Conservation (phyloP, 208 protist species). For the Vickermania ingenoplastis region DNA sequence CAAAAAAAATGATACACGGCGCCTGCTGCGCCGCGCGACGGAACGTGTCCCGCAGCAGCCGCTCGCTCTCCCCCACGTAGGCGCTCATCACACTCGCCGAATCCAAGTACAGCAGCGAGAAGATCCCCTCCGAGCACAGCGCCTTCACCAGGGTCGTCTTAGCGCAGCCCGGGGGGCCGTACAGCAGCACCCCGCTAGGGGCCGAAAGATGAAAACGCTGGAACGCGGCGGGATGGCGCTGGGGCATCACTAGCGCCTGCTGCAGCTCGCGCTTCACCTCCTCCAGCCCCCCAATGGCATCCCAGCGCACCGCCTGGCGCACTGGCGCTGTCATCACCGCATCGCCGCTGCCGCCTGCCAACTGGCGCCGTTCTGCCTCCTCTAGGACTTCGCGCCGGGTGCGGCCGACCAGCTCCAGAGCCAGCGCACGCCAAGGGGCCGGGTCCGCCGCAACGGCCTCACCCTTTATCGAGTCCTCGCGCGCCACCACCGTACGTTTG, state of each 20-base stretch:
- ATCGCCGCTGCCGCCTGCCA: background rate
- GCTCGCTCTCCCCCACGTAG: conserved; percentile 93
- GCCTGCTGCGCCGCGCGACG: conserved; percentile 56
- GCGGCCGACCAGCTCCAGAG: conserved; percentile 46
- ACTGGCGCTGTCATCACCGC: background rate
- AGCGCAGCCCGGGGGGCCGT: conserved; percentile 92
- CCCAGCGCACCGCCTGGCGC: conserved; percentile 84
- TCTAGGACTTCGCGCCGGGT: conserved; percentile 40
- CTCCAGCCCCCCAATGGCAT: conserved; percentile 98
- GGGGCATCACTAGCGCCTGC: conserved; percentile 98
- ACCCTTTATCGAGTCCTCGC: background rate
- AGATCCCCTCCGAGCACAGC: conserved; percentile 59
- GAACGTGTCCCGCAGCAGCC: conserved; percentile 79
- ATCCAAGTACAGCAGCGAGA: conserved; percentile 83
- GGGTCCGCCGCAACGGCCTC: conserved; percentile 4
- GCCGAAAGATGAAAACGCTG: conserved; percentile 96
- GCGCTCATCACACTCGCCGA: conserved; percentile 81
- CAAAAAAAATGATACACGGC: conserved; percentile 92
- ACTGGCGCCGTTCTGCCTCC: conserved; percentile 9
- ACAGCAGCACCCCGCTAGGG: conserved; percentile 89
- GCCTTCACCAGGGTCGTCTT: conserved; percentile 91
- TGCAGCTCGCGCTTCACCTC: conserved; percentile 97
- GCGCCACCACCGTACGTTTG: background rate
- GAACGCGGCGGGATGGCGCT: conserved; percentile 98
- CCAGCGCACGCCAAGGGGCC: conserved; percentile 11